Base-by-base conservation (phyloP, 176 grass and related monocot genomes). In the Oryza meridionalis region DNA sequence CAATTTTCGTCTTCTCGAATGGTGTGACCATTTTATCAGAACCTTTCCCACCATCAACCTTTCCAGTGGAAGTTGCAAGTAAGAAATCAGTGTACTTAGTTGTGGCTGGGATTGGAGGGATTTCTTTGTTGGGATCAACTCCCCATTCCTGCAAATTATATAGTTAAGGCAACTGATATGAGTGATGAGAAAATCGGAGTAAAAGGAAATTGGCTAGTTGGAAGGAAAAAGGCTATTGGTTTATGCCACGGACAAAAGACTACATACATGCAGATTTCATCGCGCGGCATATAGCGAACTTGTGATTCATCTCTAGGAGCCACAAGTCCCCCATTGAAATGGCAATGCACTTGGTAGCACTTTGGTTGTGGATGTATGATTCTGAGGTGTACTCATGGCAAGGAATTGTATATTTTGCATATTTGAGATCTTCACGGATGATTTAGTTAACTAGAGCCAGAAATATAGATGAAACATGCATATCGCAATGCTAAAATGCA, bases 1-100 rank as follows among this genome's bases (percentile, higher is more conserved):
- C 91, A 87, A 98, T 92, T 90, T 94, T 98, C 67, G 93, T 98
- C 86, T 93, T 98, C 88, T 98, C 96, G 67, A 98, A 98, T 78
- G 96, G 93, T 29, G 96, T 98, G 50, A 86, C 96, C 83, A 98
- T 98, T 90, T 88, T 94, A 50, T 88, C 73, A 83, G 93, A 90
- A 75, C 81, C 91, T 94, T 98, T 96, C 42, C 87, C 86, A 63
- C 86, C 91, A 81, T 98, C 88, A 22, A 98, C 83, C 84, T 96
- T 98, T 73, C 96, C 96, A 71, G 96, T 86, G 32, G 89, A 93
- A 61, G 93, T 98, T 61, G 85, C 96, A 85, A 94, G 90, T 62
- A 95, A 84, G 82, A 98, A 98, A 81, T 96, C 86, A 43, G 82
- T 95, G 72, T 98, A 98, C 86, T 91, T 98, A 49, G 85, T 90